These are phyloP conservation scores for Starmerella etchellsii DNA, from an alignment of 805 yeast species.

Conservation along the genomic window DNA sequence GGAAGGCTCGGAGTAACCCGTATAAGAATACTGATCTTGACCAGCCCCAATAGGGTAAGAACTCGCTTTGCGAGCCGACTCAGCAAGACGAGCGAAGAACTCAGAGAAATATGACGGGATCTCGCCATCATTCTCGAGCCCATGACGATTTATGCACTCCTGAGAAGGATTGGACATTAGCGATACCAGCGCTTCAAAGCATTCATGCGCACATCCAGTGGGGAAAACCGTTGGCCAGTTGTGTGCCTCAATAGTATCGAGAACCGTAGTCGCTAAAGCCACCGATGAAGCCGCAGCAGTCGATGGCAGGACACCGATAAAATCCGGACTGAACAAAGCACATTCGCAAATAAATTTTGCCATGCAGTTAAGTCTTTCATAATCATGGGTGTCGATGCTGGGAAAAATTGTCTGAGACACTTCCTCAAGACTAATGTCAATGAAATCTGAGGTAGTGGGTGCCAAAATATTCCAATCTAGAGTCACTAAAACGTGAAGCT, in stretches of 20 bases:
- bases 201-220: constrained; percentile 13
- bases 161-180: constrained; percentile 17
- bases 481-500: constrained; percentile 55
- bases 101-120: constrained; percentile 6
- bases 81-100: constrained; percentile 6
- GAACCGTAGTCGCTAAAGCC: constrained; percentile 24
- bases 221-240: constrained; percentile 15
- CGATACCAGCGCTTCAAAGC: constrained; percentile 22
- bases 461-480: constrained; percentile 61
- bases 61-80: background rate
- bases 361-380: constrained; percentile 16
- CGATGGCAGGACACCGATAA: constrained; percentile 24
- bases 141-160: constrained; percentile 12
- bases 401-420: constrained; percentile 9
- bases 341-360: constrained; percentile 28
- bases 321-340: constrained; percentile 25
- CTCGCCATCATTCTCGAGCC: background rate
- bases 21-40: too few species aligned
- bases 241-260: constrained; percentile 16
- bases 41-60: too few species aligned
- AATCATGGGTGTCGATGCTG: constrained; percentile 13
- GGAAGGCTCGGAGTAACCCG: constrained; percentile 2
- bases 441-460: constrained; percentile 42
- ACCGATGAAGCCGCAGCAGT: constrained; percentile 29
- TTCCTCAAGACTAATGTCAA: constrained; percentile 21